These are phyloP conservation scores for Colletotrichum phormii DNA, from an alignment of 2,329 filamentous ascomycete species.

Conservation along the genomic window DNA sequence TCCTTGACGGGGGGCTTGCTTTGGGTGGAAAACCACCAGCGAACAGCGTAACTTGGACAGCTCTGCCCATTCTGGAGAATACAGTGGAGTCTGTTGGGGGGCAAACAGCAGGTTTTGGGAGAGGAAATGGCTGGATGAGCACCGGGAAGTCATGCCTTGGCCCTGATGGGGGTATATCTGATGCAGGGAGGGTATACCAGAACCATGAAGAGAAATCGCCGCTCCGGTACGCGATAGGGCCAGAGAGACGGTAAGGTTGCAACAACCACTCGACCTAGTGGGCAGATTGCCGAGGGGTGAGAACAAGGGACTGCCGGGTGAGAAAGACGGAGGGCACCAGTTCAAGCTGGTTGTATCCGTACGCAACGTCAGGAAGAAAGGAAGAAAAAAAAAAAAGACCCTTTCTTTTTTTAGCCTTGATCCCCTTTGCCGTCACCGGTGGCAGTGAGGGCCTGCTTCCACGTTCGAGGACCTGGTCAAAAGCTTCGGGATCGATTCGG, in stretches of 20 bases:
- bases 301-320: conserved; percentile 24
- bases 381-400: not conserved
- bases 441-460: conserved; percentile 18
- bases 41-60: conserved; percentile 25
- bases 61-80: conserved; percentile 28
- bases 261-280: conserved; percentile 31
- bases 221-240: conserved; percentile 36
- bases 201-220: conserved; percentile 33
- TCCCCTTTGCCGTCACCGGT: conserved; percentile 16
- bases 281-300: conserved; percentile 36
- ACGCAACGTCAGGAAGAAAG: conserved; percentile 7
- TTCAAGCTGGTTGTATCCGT: not conserved
- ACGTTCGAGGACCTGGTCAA: conserved; percentile 14
- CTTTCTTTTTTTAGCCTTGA: conserved; percentile 13
- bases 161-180: conserved; percentile 38
- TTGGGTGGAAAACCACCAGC: conserved; percentile 21
- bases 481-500: conserved; percentile 30
- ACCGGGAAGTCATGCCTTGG: conserved; percentile 33
- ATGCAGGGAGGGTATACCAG: conserved; percentile 38
- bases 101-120: conserved; percentile 36
- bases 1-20: conserved; percentile 22
- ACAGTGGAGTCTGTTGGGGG: conserved; percentile 27
- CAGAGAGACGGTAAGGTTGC: conserved; percentile 32
- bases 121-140: conserved; percentile 24
- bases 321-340: conserved; percentile 13